Evolutionary conservation across 352 stramenopile genomes (phyloP), one percentile per base, ranked within the genome.

Genomic region (Phytophthora lateralis): DNA sequence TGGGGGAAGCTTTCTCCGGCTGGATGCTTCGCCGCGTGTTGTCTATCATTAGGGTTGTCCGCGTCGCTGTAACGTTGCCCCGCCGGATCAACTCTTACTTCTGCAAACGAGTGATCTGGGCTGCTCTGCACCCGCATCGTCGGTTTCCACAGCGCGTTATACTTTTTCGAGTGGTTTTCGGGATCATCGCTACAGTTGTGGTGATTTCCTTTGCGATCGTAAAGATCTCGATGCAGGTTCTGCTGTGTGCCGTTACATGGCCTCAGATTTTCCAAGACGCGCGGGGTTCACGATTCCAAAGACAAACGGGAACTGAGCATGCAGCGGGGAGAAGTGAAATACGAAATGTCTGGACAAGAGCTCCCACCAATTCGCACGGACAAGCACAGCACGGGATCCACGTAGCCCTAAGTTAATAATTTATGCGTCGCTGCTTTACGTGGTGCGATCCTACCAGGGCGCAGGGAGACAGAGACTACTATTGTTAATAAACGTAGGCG

Each of bases 181-280:
- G 15, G 6, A 34, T 53, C 29, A 3, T 53, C 11, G 17, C 27
- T 10, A 42, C 46, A 9, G 29, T 53, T 7, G 46, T 41, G 29
- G 14, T 53, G 29, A 15, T 53, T 9, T 20, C 29, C 5, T 53
- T 42, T 24, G 14, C 17, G 10, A 41, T 53, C 3, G 46, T 53
- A 17, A 42, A 17, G 42, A 18, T 53, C 8, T 53, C 46, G 10
- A 53, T 53, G 46, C 30, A 39, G 17, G 17, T 42, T 5, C 29
- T 53, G 17, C 29, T 53, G 27, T 53, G 46, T 11, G n/a, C 26
- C 4, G 46, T 53, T 29, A 29, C 10, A 42, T 53, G 27, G 46
- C 46, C 46, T 17, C 15, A 14, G 15, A 41, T 30, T 8, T 3
- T 53, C 17, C 46, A 42, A 29, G 24, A 21, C 26, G 8, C 15